Base-by-base conservation (phyloP, 176 grass and related monocot species). In the Cenchrus purpureus region DNA sequence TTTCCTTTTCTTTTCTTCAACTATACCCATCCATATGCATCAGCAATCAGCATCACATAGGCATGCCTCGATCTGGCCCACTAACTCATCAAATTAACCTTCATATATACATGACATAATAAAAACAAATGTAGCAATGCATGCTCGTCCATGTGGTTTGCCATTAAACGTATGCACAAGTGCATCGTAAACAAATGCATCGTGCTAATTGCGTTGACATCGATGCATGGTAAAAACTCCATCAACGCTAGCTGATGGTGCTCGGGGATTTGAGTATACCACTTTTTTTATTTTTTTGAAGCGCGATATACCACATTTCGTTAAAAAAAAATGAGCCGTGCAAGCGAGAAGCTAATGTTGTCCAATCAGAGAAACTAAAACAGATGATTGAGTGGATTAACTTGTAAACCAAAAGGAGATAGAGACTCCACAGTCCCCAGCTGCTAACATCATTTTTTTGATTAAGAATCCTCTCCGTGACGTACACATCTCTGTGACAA, bases 351-450 rank as follows among this genome's bases (percentile, higher is more conserved):
- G 22, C 22, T 25, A 25, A 25, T 25, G 22, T 25, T 25, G 22
- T 59, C 63, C 6, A 69, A 70, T 32, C 63, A 59, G 32, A 85
- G 32, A 57, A 83, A 52, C 9, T 19, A 84, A 65, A 57, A 13
- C 2, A 51, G 34, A 2, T 34, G 17, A 46, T 78, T 64, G 7
- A 64, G 42, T 68, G 22, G 42, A 3, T 69, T 48, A n/a, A 20
- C 17, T 58, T 8, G 6, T n/a, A 52, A 49, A 59, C 40, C 20
- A 34, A 20, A 49, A 20, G 15, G 19, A 61, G 55, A 73, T 32
- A 62, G 16, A 2, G 43, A 83, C 68, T 62, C 44, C 73, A 5
- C 6, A 15, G 11, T 61, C 20, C 2, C 62, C 61, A 53, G 51
- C 60, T 65, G 44, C 59, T 29, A 29, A 62, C 40, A 61, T 62